These are phyloP conservation scores for Lecanicillium sp. DNA, from an alignment of 2,329 filamentous ascomycete genomes.

Conservation along the genomic window DNA sequence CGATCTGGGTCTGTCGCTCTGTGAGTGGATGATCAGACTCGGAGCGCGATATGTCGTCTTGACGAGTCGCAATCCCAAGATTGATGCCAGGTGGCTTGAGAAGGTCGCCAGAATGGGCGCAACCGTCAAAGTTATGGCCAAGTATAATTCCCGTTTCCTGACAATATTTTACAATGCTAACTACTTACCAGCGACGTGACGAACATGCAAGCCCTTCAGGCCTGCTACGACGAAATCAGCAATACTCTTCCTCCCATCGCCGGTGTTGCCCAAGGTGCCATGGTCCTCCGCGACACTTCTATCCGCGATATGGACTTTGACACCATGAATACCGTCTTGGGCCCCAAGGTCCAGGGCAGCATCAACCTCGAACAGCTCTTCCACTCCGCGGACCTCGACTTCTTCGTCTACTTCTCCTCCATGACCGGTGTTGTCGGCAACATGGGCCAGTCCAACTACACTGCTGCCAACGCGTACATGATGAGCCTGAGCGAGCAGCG, in stretches of 20 bases:
- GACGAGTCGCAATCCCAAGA: slow-evolving; percentile 30
- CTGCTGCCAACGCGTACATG: slow-evolving; percentile 26
- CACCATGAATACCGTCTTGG: not conserved
- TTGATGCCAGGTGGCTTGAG: slow-evolving; percentile 19
- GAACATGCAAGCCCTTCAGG: slow-evolving; percentile 12
- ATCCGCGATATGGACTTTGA: slow-evolving; percentile 18
- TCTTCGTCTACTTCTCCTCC: slow-evolving; percentile 16
- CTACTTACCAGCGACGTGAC: too few relatives aligned
- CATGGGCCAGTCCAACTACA: slow-evolving; percentile 13
- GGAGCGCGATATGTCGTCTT: slow-evolving; percentile 32
- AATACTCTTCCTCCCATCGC: slow-evolving; percentile 28
- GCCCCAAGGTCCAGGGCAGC: slow-evolving; percentile 14
- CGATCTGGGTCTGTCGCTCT: slow-evolving; percentile 30
- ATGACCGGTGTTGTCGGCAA: slow-evolving; percentile 6
- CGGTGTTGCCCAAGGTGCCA: slow-evolving; percentile 33
- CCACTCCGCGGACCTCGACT: slow-evolving; percentile 2
- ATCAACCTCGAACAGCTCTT: slow-evolving; percentile 12
- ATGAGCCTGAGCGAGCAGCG: slow-evolving; percentile 31
- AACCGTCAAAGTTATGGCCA: slow-evolving; percentile 8
- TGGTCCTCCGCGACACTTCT: slow-evolving; percentile 27
- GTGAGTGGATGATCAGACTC: slow-evolving; percentile 29
- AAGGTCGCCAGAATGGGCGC: not conserved
- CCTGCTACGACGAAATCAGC: slow-evolving; percentile 18
- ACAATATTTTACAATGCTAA: slow-evolving; percentile 13
- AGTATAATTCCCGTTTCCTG: slow-evolving; percentile 12